These are phyloP conservation scores for Cyphellophora attinorum DNA, from an alignment of 2,329 filamentous ascomycete species.

Conservation along the genomic window DNA sequence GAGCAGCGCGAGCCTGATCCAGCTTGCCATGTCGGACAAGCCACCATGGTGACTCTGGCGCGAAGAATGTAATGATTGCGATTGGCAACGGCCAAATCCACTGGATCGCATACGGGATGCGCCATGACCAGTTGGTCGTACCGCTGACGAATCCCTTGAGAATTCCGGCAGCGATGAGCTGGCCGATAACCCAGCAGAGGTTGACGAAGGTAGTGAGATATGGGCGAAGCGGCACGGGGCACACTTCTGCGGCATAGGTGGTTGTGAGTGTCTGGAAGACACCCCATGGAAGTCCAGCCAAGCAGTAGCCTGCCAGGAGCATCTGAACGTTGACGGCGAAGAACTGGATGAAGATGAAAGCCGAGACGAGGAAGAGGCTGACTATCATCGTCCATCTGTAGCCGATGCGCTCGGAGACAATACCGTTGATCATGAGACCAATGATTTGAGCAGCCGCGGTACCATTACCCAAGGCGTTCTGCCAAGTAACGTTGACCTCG, in stretches of 20 bases:
- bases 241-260: slow-evolving; percentile 30
- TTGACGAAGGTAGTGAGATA: slow-evolving; percentile 29
- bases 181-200: slow-evolving; percentile 32
- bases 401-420: slow-evolving; percentile 35
- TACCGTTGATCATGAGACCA: slow-evolving; percentile 18
- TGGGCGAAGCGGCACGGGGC: slow-evolving; percentile 23
- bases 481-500: slow-evolving; percentile 26
- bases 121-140: slow-evolving; percentile 25
- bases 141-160: slow-evolving; percentile 21
- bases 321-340: slow-evolving; percentile 27
- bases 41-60: slow-evolving; percentile 45
- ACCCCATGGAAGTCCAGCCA: slow-evolving; percentile 31
- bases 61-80: slow-evolving; percentile 14
- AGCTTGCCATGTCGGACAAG: slow-evolving; percentile 38
- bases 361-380: slow-evolving; percentile 18
- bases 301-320: slow-evolving; percentile 27
- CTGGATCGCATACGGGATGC: slow-evolving; percentile 27
- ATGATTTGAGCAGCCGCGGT: slow-evolving; percentile 18
- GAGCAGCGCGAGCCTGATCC: slow-evolving; percentile 36
- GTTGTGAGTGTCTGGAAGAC: slow-evolving; percentile 26
- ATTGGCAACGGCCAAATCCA: slow-evolving; percentile 22
- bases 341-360: slow-evolving; percentile 29
- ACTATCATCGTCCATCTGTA: slow-evolving; percentile 22
- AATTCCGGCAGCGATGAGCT: slow-evolving; percentile 27
- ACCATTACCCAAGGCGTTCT: slow-evolving; percentile 32